A percentile compares a stretch with the other conserved stretches of the same genome.
Conservation (phyloP, 805 yeast species). For the Nakazawaea wickerhamii region DNA sequence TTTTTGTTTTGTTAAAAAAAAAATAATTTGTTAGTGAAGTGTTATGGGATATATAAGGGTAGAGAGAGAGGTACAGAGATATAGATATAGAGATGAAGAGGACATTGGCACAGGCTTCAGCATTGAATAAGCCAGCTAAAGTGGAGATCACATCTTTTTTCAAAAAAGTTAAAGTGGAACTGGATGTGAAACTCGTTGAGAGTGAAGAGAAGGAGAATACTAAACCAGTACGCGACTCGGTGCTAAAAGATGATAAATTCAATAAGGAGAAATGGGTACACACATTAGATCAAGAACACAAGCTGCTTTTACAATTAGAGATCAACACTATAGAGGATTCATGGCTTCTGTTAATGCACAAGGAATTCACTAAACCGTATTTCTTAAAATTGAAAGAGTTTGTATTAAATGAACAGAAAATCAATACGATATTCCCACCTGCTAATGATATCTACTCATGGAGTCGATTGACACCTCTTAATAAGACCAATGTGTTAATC, state of each 20-base stretch:
- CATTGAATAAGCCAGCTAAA: not conserved
- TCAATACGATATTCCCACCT: constrained; percentile 71
- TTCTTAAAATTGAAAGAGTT: constrained; percentile 69
- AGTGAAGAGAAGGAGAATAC: not conserved
- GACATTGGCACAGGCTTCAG: not conserved
- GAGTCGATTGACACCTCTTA: constrained; percentile 80
- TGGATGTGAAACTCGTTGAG: not conserved
- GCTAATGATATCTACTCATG: constrained; percentile 77
- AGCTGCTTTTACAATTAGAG: constrained; percentile 56
- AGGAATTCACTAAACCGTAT: constrained; percentile 79
- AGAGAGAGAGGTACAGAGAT: not conserved
- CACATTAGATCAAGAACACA: constrained; percentile 41
- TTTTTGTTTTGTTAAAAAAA: not conserved
- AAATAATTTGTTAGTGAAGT: not conserved
- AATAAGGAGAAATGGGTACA: constrained; percentile 48
- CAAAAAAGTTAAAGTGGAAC: constrained; percentile 8
- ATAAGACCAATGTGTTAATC: constrained; percentile 67
- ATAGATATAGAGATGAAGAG: constrained; percentile 7
- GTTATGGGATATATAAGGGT: no score
- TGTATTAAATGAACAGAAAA: constrained; percentile 39
- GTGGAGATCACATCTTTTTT: constrained; percentile 10
- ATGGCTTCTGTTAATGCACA: constrained; percentile 69
- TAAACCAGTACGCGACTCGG: not conserved
- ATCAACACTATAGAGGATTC: constrained; percentile 62
- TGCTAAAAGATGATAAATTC: constrained; percentile 24